Base-by-base conservation (phyloP, 164 flowering plant genomes). In the Tinospora cordifolia region DNA sequence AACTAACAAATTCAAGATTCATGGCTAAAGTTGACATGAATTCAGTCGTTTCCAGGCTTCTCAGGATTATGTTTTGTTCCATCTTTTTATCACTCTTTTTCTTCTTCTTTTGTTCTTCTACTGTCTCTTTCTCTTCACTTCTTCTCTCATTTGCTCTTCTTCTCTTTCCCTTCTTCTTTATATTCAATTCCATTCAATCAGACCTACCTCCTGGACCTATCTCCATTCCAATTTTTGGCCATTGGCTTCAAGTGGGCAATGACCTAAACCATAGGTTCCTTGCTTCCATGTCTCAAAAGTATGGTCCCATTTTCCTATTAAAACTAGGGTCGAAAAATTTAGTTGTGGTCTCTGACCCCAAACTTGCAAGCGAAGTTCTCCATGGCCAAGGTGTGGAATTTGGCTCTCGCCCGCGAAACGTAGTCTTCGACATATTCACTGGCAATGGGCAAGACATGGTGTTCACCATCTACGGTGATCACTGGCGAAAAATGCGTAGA, bases 371-470 rank as follows among this genome's bases (percentile, higher is more conserved):
- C 40, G 93, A 91, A 21, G 97, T 91, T 0, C 79, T 91, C 19
- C 92, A 87, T 82, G 89, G 93, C 0, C 97, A 91, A 74, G 97
- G 97, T 0, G 93, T 91, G 11, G 97, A 91, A 76, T 91, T 91
- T 76, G 97, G 97, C 0, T 91, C 97, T 0, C 65, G 97, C 2
- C 87, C 97, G 3, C 72, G 93, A 0, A 91, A 91, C 77, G 93
- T 91, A 10, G 93, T 91, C 1, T 89, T 91, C 77, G 97, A 91
- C 34, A 87, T 91, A 46, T 91, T 91, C 83, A 91, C 94, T 12
- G 93, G 89, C 0, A 87, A 91, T 58, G 97, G 93, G 0, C 97
- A 91, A 76, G 97, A 89, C 71, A 91, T 91, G 97, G 97, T 91
- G 62, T 91, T 91, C 76, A 91, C 97, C 0, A 88, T 89, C 21